A percentile compares a stretch with the other conserved stretches of the same genome.
phyloP scores from a whole-genome alignment of 2,329 filamentous ascomycete species.

The Zalaria sp. region DNA sequence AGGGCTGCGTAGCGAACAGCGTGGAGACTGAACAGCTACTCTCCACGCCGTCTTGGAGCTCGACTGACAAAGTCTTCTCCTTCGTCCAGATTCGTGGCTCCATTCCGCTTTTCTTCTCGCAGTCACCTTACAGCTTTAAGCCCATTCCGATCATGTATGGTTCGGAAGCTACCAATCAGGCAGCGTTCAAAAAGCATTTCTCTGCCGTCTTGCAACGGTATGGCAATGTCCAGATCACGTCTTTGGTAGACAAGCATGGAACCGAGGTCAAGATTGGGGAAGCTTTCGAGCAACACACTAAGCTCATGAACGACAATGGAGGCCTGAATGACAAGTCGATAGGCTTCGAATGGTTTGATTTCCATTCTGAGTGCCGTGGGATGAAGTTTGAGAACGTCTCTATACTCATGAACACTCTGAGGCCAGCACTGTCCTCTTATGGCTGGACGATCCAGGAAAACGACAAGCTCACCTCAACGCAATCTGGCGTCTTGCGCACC shows the following conservation, averaged over 20 bases:
- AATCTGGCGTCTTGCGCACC: slow-evolving; percentile 71
- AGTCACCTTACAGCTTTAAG: slow-evolving; percentile 86
- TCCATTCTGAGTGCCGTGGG: slow-evolving; percentile 78
- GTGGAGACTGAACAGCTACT: slow-evolving; percentile 95
- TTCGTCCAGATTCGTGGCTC: slow-evolving; percentile 82
- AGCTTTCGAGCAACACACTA: slow-evolving; percentile 56
- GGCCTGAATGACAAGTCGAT: slow-evolving; percentile 39
- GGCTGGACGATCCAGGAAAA: slow-evolving; percentile 53
- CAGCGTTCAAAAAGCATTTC: slow-evolving; percentile 71
- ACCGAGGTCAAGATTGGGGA: slow-evolving; percentile 68
- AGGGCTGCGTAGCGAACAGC: slow-evolving; percentile 74
- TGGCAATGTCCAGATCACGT: slow-evolving; percentile 63
- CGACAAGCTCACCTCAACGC: slow-evolving; percentile 30
- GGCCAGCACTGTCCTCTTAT: slow-evolving; percentile 50
- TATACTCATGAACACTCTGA: slow-evolving; percentile 57
- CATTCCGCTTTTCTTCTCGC: slow-evolving; percentile 89
- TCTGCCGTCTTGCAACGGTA: slow-evolving; percentile 54
- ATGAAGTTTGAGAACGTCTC: slow-evolving; percentile 98
- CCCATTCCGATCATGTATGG: slow-evolving; percentile 73
- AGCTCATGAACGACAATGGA: slow-evolving; percentile 50
- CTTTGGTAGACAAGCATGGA: slow-evolving; percentile 77
- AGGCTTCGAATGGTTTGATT: slow-evolving; percentile 92
- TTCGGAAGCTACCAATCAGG: slow-evolving; percentile 62
- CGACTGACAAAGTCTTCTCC: slow-evolving; percentile 53
- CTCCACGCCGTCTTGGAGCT: slow-evolving; percentile 53